phyloP scores from a whole-genome alignment of 306 rosid species.

The Begonia peltatifolia region DNA sequence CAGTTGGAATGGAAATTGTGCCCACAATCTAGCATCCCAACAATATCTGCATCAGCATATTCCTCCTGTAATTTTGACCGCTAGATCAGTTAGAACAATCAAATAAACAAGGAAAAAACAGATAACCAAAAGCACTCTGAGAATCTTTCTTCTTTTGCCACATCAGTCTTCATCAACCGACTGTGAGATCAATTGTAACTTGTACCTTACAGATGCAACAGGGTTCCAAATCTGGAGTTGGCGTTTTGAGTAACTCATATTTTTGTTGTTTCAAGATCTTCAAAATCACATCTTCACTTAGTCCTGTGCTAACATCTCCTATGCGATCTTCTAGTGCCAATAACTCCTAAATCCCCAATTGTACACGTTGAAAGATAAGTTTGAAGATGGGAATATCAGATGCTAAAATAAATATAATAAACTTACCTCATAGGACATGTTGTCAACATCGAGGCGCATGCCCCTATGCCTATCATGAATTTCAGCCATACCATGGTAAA shows the following conservation, averaged over 20 bases:
- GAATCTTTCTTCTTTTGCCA: not conserved
- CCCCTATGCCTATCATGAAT: constrained; percentile 85
- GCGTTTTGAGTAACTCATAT: constrained; percentile 12
- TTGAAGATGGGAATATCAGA: not conserved
- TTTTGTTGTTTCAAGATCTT: constrained; percentile 46
- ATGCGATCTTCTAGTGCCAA: constrained; percentile 81
- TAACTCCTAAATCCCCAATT: constrained; percentile 44
- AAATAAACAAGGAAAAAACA: not conserved
- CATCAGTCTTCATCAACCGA: not conserved
- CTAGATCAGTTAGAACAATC: not conserved
- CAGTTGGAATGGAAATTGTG: constrained; percentile 69
- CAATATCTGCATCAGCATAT: constrained; percentile 42
- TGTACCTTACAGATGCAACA: constrained; percentile 83
- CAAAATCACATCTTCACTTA: constrained; percentile 42
- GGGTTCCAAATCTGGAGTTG: constrained; percentile 42
- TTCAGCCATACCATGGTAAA: constrained; percentile 67
- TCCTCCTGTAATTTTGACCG: constrained; percentile 37
- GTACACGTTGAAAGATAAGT: not conserved
- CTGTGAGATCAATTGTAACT: not conserved
- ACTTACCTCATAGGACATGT: constrained; percentile 86
- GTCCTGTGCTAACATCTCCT: constrained; percentile 74
- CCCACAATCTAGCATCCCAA: constrained; percentile 75
- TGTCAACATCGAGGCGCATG: constrained; percentile 93
- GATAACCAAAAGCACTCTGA: not conserved
- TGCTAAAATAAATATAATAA: no score